phyloP scores from a whole-genome alignment of 2,329 filamentous ascomycete species.

The Colletotrichum spinosum region DNA sequence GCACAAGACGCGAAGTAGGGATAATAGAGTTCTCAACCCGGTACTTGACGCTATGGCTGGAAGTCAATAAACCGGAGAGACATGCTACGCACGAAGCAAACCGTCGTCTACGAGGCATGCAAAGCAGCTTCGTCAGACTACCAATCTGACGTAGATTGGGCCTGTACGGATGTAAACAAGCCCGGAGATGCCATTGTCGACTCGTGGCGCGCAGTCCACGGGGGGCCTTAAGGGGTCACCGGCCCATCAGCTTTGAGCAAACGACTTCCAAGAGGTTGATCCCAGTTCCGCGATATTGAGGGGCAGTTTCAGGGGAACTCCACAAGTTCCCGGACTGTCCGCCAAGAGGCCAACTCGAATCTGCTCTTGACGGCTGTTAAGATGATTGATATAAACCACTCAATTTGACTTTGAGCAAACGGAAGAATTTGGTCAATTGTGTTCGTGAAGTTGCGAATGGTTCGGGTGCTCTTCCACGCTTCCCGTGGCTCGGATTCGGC shows the following conservation, averaged over 20 bases:
- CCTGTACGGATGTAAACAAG: too few species aligned
- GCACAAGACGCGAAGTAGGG: too few species aligned
- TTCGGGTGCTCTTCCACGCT: not conserved
- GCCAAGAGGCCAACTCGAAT: slow-evolving; percentile 13
- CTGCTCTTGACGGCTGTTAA: slow-evolving; percentile 2
- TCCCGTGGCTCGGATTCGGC: not conserved
- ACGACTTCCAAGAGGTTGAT: slow-evolving; percentile 1
- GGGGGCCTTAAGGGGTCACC: too few species aligned
- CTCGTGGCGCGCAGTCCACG: too few species aligned
- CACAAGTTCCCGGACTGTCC: slow-evolving; percentile 9
- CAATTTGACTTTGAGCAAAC: slow-evolving; percentile 18
- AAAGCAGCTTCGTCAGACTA: too few species aligned
- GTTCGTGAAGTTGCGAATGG: not conserved
- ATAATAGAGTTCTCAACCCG: too few species aligned
- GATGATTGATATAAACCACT: slow-evolving; percentile 25
- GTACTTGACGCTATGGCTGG: too few species aligned
- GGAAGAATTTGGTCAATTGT: not conserved
- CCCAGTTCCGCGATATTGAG: slow-evolving; percentile 21
- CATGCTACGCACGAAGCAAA: too few species aligned
- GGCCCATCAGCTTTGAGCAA: slow-evolving; percentile 4
- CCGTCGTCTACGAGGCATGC: too few species aligned
- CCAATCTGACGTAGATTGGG: too few species aligned
- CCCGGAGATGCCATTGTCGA: too few species aligned
- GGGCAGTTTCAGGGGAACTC: slow-evolving; percentile 17
- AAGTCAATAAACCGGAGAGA: too few species aligned